Conservation (phyloP, 257 asterid genomes). For the Scutellaria galericulata region DNA sequence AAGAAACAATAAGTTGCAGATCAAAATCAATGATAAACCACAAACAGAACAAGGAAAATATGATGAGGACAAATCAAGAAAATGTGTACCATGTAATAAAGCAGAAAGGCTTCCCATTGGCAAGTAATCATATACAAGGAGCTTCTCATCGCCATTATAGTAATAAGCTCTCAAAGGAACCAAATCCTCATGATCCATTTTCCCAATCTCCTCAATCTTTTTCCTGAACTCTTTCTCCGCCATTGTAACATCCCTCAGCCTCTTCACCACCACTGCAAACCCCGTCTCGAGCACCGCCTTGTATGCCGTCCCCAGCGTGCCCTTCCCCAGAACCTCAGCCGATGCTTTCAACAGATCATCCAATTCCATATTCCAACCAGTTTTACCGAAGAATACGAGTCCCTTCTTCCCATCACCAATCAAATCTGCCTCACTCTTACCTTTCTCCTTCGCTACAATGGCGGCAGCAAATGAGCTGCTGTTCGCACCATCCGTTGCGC, state of each 20-base stretch:
- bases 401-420: constrained; percentile 51
- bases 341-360: constrained; percentile 92
- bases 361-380: constrained; percentile 57
- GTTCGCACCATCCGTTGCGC: constrained; percentile 40
- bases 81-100: constrained; percentile 73
- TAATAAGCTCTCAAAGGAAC: constrained; percentile 86
- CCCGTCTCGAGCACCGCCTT: constrained; percentile 81
- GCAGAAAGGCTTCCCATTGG: constrained; percentile 96
- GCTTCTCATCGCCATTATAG: constrained; percentile 71
- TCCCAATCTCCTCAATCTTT: constrained; percentile 84
- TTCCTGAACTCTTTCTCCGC: constrained; percentile 78
- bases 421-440: constrained; percentile 40
- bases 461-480: constrained; percentile 53
- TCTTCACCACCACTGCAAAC: constrained; percentile 76
- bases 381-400: constrained; percentile 61
- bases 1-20: neutral
- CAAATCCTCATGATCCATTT: constrained; percentile 66
- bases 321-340: constrained; percentile 97
- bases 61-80: neutral
- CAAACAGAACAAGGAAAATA: neutral
- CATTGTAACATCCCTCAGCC: constrained; percentile 74
- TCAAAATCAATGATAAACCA: too few species aligned
- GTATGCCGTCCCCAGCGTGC: constrained; percentile 87
- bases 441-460: constrained; percentile 49
- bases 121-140: constrained; percentile 86